Evolutionary conservation across 192 early-diverging fungal genomes (phyloP), one percentile per base, ranked within the genome.

Genomic region (Borealophlyctis nickersoniae): DNA sequence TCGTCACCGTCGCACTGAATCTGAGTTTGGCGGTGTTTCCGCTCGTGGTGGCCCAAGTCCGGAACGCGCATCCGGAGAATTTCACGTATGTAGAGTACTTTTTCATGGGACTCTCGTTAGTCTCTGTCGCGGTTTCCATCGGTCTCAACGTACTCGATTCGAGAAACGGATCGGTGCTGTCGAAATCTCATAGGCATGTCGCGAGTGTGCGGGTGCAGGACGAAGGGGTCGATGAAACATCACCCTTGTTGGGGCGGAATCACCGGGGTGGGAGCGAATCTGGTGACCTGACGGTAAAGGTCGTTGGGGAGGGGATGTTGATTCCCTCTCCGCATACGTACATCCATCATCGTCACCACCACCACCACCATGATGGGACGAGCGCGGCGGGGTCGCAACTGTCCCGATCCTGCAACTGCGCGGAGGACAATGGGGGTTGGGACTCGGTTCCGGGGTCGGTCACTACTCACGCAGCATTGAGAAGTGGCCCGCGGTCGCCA

Each of bases 1-100:
- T 87, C 5, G 56, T 85, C 1, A 76, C 86, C 0, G 78, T 84
- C 13, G 82, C 82, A 11, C 68, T 88, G 30, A 88, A 88, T 52
- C 58, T 83, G 28, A 75, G 75, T 2, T 67, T 88, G 49, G 78
- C 82, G 2, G 32, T 70, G 4, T 81, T 86, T 30, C 87, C 87
- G 24, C 74, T 87, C 56, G 51, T 77, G 4, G 85, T 88, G n/a
- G 87, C 85, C 0, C 58, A 66, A 4, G 80, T 87, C 13, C 67
- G 79, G 11, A 77, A 65, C 59, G n/a, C 50, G 3, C 14, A 35
- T 29, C 30, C 61, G 9, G 52, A 59, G 7, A 50, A 56, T 16
- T 78, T 75, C 39, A 31, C 24, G 14, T 24, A 35, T 11, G 61
- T 72, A 19, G 29, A 60, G 51, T 7, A 48, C 4, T 69, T 72